Conservation (phyloP, 495 filamentous ascomycete genomes). For the Penicillium coffeae region DNA sequence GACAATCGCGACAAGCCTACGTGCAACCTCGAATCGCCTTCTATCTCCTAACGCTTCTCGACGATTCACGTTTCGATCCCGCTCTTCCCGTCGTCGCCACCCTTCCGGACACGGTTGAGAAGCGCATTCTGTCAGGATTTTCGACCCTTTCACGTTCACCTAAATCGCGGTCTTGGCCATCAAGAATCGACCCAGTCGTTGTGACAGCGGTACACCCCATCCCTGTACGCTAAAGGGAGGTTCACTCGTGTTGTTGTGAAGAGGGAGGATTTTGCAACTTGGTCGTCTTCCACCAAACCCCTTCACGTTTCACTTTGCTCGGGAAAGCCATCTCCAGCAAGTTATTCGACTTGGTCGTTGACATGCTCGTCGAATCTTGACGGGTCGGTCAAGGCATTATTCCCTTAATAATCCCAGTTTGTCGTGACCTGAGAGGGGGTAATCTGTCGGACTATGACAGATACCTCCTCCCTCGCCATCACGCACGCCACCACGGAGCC, state of each 20-base stretch:
- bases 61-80: conserved; percentile 1
- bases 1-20: conserved; percentile 18
- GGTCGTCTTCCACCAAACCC: background rate
- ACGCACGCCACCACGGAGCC: conserved; percentile 61
- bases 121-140: conserved; percentile 20
- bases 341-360: conserved; percentile 12
- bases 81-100: conserved; percentile 4
- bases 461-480: conserved; percentile 59
- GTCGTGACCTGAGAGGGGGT: conserved; percentile 48
- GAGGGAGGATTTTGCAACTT: no score
- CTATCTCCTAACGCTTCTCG: background rate
- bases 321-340: background rate
- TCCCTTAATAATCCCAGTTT: conserved; percentile 19
- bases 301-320: conserved; percentile 11
- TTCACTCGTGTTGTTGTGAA: no score
- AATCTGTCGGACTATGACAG: conserved; percentile 90
- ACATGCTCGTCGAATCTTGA: conserved; percentile 37
- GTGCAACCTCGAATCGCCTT: conserved; percentile 18
- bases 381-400: conserved; percentile 21
- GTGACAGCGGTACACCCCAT: no score
- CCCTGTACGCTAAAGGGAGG: no score
- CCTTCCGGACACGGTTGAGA: conserved; percentile 13
- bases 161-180: background rate
- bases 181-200: background rate
- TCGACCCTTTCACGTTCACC: conserved; percentile 1